Conservation (phyloP, 169 alveolate genomes). For the Eimeria acervulina region DNA sequence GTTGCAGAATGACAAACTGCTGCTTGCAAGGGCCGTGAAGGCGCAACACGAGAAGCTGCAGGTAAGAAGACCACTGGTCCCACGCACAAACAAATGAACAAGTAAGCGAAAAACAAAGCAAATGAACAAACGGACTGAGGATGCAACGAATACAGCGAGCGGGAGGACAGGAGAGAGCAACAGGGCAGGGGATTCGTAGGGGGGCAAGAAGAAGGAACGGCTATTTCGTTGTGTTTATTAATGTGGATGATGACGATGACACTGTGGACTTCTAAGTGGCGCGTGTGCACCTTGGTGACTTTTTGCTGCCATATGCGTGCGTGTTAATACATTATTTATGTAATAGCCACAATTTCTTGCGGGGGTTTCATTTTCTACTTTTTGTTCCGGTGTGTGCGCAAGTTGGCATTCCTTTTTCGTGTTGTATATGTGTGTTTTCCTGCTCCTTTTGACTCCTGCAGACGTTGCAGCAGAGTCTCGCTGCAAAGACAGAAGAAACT, state of each 20-base stretch:
- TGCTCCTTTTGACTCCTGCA: background rate
- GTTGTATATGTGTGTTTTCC: background rate
- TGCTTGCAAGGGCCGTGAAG: constrained; percentile 81
- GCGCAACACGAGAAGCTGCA: constrained; percentile 78
- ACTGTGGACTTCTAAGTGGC: no score
- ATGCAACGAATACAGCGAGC: no score
- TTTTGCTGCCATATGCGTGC: no score
- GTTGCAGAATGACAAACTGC: constrained; percentile 75
- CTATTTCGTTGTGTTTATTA: no score
- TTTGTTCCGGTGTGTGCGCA: background rate
- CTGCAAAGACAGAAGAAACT: constrained; percentile 49
- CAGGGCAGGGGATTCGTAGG: no score
- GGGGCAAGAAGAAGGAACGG: no score
- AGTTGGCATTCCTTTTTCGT: background rate
- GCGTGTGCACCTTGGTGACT: no score
- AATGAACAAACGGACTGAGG: no score
- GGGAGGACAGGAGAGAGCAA: no score
- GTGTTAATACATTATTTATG: no score
- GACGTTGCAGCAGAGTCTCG: constrained; percentile 64
- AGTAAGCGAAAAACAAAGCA: background rate
- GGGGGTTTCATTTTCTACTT: background rate
- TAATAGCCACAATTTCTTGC: no score
- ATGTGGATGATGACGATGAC: no score
- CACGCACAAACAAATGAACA: background rate
- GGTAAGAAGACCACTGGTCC: background rate